phyloP scores from a whole-genome alignment of 257 asterid genomes.

The Solanum pinnatisectum region DNA sequence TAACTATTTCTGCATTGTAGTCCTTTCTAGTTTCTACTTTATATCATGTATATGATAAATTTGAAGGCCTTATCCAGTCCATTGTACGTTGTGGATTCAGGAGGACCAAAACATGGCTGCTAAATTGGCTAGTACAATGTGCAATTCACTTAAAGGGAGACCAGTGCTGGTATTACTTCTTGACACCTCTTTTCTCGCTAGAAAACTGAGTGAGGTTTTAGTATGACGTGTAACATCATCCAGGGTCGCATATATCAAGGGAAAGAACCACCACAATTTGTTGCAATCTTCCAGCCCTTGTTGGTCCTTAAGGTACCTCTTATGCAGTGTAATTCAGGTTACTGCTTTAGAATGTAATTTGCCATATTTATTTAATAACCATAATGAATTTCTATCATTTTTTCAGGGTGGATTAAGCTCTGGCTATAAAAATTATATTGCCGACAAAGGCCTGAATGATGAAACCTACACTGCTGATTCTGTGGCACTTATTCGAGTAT shows the following conservation, averaged over 20 bases:
- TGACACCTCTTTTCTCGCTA: background rate
- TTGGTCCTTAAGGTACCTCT: slow-evolving; percentile 79
- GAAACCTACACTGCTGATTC: slow-evolving; percentile 83
- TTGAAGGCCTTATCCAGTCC: background rate
- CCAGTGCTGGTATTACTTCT: slow-evolving; percentile 63
- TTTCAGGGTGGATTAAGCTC: slow-evolving; percentile 89
- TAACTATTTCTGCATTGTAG: background rate
- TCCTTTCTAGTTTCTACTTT: background rate
- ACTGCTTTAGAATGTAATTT: background rate
- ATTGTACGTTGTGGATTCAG: slow-evolving; percentile 20
- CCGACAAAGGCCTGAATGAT: slow-evolving; percentile 94
- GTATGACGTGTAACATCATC: slow-evolving; percentile 6
- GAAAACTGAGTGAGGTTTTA: background rate
- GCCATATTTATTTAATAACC: background rate
- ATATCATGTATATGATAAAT: background rate
- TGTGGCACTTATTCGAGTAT: slow-evolving; percentile 74
- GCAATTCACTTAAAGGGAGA: slow-evolving; percentile 82
- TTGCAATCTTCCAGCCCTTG: slow-evolving; percentile 91
- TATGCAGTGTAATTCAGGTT: background rate
- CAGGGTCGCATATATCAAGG: slow-evolving; percentile 94
- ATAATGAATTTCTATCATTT: background rate
- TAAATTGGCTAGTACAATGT: slow-evolving; percentile 56
- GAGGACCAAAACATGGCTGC: slow-evolving; percentile 74
- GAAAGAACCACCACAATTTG: slow-evolving; percentile 95
- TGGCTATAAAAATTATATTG: slow-evolving; percentile 77